Evolutionary conservation across 208 protist species (phyloP).

Genomic region (Porcisia hertigi): DNA sequence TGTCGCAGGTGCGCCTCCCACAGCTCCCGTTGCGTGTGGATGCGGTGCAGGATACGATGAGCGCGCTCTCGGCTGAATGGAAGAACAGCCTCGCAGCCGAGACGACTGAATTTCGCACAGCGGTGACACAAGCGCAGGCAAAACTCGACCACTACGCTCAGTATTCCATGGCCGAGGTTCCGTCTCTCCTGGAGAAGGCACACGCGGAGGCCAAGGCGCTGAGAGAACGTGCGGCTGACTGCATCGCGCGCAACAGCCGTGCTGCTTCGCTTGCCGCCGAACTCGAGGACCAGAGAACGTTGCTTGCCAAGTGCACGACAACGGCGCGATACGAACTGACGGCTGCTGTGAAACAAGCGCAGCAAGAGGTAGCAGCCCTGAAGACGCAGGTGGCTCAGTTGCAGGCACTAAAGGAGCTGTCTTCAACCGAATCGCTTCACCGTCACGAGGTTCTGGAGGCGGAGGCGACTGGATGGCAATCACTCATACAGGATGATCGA

Average conservation of each 20-base stretch:
- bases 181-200: slow-evolving; percentile 39
- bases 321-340: slow-evolving; percentile 1
- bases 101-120: neutral
- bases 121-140: slow-evolving; percentile 19
- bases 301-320: neutral
- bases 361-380: neutral
- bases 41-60: slow-evolving; percentile 10
- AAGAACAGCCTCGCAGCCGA: slow-evolving; percentile 5
- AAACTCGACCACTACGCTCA: slow-evolving; percentile 62
- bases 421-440: neutral
- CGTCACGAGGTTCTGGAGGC: neutral
- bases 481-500: neutral
- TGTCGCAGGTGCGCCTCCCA: slow-evolving; percentile 7
- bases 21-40: slow-evolving; percentile 4
- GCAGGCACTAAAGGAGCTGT: neutral
- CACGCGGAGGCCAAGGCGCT: slow-evolving; percentile 19
- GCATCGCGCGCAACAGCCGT: slow-evolving; percentile 3
- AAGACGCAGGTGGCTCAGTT: slow-evolving; percentile 17
- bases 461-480: slow-evolving; percentile 5
- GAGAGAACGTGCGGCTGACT: slow-evolving; percentile 17
- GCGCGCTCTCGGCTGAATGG: slow-evolving; percentile 8
- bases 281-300: neutral
- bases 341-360: slow-evolving; percentile 4
- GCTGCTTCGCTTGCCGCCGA: slow-evolving; percentile 12
- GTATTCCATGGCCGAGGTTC: slow-evolving; percentile 41